A percentile compares a stretch with the other conserved stretches of the same genome.
Conservation (phyloP, 1,139 yeast genomes). For the Pichia sp. region DNA sequence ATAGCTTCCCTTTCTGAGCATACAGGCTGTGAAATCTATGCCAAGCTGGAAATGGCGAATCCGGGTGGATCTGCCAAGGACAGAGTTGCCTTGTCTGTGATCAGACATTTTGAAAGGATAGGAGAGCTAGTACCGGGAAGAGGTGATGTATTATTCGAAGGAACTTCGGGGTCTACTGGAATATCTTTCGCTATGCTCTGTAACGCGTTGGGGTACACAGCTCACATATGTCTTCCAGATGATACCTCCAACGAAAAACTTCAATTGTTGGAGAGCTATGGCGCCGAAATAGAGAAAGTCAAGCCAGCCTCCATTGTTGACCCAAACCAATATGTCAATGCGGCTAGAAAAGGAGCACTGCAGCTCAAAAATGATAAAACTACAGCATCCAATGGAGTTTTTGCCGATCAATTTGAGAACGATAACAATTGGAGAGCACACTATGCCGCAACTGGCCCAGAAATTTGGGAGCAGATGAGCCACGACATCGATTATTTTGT, state of each 20-base stretch:
- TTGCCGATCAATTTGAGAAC: slow-evolving; percentile 95
- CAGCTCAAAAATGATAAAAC: slow-evolving; percentile 43
- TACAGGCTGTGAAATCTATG: slow-evolving; percentile 82
- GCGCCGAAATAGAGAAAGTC: slow-evolving; percentile 84
- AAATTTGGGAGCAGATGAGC: slow-evolving; percentile 66
- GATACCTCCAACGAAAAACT: slow-evolving; percentile 87
- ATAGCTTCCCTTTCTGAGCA: slow-evolving; percentile 66
- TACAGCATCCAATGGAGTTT: slow-evolving; percentile 53
- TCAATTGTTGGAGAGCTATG: slow-evolving; percentile 62
- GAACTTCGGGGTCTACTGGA: slow-evolving; percentile 95
- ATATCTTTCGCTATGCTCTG: slow-evolving; percentile 87
- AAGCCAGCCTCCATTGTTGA: slow-evolving; percentile 95
- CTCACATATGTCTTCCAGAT: slow-evolving; percentile 92
- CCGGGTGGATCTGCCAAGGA: slow-evolving; percentile 98
- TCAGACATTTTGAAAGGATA: slow-evolving; percentile 56
- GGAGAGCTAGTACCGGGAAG: slow-evolving; percentile 56
- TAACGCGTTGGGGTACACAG: slow-evolving; percentile 79
- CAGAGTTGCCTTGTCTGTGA: slow-evolving; percentile 84
- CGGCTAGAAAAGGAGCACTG: slow-evolving; percentile 65
- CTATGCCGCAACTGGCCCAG: slow-evolving; percentile 85
- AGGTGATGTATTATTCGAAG: slow-evolving; percentile 78
- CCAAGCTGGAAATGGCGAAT: slow-evolving; percentile 78
- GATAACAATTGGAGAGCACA: slow-evolving; percentile 87
- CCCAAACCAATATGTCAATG: slow-evolving; percentile 87
- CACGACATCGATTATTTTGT: slow-evolving; percentile 69